Evolutionary conservation across 176 grass and related monocot genomes (phyloP).

Genomic region (Miscanthus lutarioriparius): DNA sequence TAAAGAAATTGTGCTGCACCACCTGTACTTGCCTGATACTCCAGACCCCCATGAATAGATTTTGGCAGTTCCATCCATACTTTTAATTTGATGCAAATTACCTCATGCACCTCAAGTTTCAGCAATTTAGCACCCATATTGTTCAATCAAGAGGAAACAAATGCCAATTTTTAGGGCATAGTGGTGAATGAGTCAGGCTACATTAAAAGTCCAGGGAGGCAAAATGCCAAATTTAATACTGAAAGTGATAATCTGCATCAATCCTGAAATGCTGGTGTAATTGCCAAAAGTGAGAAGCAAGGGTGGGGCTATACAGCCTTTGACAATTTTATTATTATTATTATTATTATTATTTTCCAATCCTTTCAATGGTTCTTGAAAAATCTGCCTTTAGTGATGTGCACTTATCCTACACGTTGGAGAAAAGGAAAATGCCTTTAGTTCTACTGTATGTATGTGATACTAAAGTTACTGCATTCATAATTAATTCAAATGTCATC

Average conservation of each 20-base stretch:
- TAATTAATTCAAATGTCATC: slow-evolving; percentile 15
- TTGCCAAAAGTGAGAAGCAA: not conserved
- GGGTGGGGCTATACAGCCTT: not conserved
- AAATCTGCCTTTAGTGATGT: not conserved
- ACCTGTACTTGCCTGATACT: not conserved
- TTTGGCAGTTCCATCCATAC: not conserved
- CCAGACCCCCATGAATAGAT: not conserved
- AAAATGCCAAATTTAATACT: not conserved
- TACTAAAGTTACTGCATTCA: not conserved
- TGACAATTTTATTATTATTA: not conserved
- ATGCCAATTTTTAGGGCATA: not conserved
- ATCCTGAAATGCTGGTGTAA: not conserved
- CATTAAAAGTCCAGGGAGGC: not conserved
- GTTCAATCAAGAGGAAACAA: not conserved
- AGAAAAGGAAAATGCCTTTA: not conserved
- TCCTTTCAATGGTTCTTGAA: not conserved
- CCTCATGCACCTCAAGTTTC: not conserved
- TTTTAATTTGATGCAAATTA: not conserved
- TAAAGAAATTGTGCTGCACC: not conserved
- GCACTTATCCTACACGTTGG: not conserved
- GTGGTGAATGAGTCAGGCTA: not conserved
- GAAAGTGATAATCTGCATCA: not conserved
- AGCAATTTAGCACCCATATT: not conserved
- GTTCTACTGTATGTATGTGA: not conserved
- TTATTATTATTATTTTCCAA: not conserved